Evolutionary conservation across 2,329 filamentous ascomycete genomes (phyloP), one percentile per base, ranked within the genome.

Genomic region (Trichoderma atrobrunneum): DNA sequence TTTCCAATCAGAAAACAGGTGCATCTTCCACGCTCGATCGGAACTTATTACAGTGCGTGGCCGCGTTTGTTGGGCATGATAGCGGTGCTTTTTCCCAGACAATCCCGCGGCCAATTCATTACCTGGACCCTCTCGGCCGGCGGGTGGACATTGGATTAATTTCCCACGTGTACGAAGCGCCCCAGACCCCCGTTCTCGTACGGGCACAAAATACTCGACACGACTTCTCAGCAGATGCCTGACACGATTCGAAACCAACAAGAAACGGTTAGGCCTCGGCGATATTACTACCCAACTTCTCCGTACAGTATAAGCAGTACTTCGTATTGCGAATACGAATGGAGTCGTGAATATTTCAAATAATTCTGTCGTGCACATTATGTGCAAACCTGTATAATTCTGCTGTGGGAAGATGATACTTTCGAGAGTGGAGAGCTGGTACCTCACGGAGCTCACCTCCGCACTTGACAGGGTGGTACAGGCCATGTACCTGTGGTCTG

Each of bases 181-280:
- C 60, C 57, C 57, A 59, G 39, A 48, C 30, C 66, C 66, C 66
- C 66, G 66, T 70, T 24, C 30, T 39, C 16, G 36, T 39, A 43
- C 39, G 51, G 43, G 28, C 30, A 34, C 57, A 32, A 60, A n/a
- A 28, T 54, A 54, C 66, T 70, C 32, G 56, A 24, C n/a, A 70
- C 39, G 21, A 48, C 7, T 34, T 60, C 28, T 48, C 34, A 24
- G 36, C n/a, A 34, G 65, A 68, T 60, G 65, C 56, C 56, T 59
- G 65, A 43, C 56, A 51, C 39, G 66, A 51, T 61, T 32, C 66
- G 66, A 70, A 70, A 70, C 57, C 66, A 70, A 70, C 66, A 62
- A 54, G 66, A 70, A 70, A 70, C 57, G 57, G 66, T 70, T 70
- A 70, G 66, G 66, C 66, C 26, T 62, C 16, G 30, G 66, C 4